Percentiles rank a stretch among this genome's conserved stretches.
Evolutionary conservation across 148 eudicot species (phyloP).

Genomic region (Rhododendron simsii): DNA sequence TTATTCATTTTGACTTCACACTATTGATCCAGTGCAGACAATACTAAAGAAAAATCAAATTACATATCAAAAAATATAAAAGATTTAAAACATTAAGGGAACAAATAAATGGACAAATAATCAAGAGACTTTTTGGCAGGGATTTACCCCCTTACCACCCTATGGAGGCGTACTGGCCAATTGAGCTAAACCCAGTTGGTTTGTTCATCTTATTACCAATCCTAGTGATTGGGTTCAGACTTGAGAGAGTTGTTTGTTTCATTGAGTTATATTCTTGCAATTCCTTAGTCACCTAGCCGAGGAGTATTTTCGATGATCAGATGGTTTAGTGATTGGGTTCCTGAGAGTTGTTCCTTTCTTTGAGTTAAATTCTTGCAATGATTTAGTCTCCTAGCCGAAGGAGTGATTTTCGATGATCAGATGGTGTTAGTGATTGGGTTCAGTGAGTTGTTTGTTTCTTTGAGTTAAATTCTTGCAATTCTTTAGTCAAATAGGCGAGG

Average conservation of each 20-base stretch:
- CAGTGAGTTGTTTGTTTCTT: not conserved
- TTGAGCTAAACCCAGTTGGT: not conserved
- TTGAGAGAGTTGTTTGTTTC: not conserved
- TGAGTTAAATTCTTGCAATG: not conserved
- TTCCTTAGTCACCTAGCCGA: not conserved
- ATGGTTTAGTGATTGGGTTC: not conserved
- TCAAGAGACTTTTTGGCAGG: not conserved
- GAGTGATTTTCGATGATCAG: not conserved
- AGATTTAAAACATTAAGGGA: too few relatives aligned
- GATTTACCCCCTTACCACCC: not conserved
- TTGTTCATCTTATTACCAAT: not conserved
- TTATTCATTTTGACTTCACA: too few relatives aligned
- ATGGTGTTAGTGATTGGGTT: not conserved
- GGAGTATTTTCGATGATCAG: not conserved
- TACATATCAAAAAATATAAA: too few relatives aligned
- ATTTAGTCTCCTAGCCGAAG: not conserved
- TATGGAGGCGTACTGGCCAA: not conserved
- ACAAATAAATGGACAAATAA: not conserved
- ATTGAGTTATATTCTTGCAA: not conserved
- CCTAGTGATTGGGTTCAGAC: not conserved
- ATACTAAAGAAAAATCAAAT: too few relatives aligned
- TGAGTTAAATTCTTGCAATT: not conserved
- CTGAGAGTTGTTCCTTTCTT: not conserved
- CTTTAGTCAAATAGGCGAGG: not conserved
- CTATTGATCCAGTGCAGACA: too few relatives aligned